Evolutionary conservation across 2,329 filamentous ascomycete species (phyloP), one percentile per base, ranked within the genome.

Genomic region (Aspergillus aculeatus): DNA sequence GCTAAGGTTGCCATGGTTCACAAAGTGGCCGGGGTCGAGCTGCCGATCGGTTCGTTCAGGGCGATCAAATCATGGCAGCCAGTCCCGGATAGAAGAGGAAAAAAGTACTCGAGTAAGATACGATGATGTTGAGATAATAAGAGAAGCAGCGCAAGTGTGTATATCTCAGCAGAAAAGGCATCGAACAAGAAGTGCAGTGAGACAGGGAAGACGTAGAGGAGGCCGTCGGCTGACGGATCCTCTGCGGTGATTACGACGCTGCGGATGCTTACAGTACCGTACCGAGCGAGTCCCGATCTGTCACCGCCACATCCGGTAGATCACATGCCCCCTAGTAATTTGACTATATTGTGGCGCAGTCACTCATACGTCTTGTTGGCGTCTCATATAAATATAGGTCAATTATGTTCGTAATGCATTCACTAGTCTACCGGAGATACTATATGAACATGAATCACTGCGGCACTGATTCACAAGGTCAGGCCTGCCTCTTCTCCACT

Each of bases 1-100:
- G 73, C 70, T 61, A 77, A 66, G 29, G 75, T 73, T 55, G 75
- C 75, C 76, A 78, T 78, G 38, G 58, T 62, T 35, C 57, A 59
- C 50, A 54, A 31, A 58, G 31, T 57, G 60, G 52, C 52, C 41
- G 51, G 38, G 21, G 23, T 23, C 26, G 21, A 49, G 35, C 49
- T 50, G 11, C 47, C 12, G 48, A 32, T 48, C 26, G 32, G 44
- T 47, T 24, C 26, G 26, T 48, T 19, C 11, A 47, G 38, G 32
- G 38, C 26, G 29, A 52, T 48, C n/a, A 41, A 32, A 56, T 44
- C 29, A 54, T 54, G 31, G 26, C 54, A 38, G 48, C 48, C 38
- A 32, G 32, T 21, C 41, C 53, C 56, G 47, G 55, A 47, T 51
- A 29, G 32, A 35, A 35, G 14, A 4, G 12, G 31, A 35, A 35